phyloP scores from a whole-genome alignment of 1,284 basidiomycete species.

The Irpex sp. region DNA sequence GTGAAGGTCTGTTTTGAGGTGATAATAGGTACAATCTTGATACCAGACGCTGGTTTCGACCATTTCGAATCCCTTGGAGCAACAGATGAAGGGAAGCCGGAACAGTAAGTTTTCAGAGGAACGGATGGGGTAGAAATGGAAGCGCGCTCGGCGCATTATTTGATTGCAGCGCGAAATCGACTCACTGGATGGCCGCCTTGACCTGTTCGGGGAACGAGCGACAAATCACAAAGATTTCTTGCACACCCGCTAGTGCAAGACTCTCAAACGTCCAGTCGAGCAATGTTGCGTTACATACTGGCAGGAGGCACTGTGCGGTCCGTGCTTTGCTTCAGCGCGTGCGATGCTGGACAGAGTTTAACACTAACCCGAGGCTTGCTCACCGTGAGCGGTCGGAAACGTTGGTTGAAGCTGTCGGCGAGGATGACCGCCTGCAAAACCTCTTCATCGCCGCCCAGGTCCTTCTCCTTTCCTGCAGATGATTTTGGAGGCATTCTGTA shows the following conservation, averaged over 20 bases:
- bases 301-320: constrained; percentile 76
- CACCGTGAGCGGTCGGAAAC: constrained; percentile 85
- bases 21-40: constrained; percentile 86
- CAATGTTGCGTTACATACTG: constrained; percentile 90
- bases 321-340: neutral
- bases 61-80: constrained; percentile 69
- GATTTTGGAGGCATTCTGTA: constrained; percentile 60
- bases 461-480: constrained; percentile 55
- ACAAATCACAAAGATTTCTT: constrained; percentile 94
- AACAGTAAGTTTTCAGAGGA: neutral
- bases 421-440: constrained; percentile 90
- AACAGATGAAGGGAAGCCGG: constrained; percentile 8
- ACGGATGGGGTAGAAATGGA: neutral
- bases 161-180: constrained; percentile 11
- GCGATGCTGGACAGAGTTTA: neutral
- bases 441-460: constrained; percentile 65
- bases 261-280: constrained; percentile 97
- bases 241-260: constrained; percentile 87
- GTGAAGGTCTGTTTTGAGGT: constrained; percentile 88
- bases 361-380: constrained; percentile 74
- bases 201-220: constrained; percentile 84
- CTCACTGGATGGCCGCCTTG: constrained; percentile 77
- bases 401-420: constrained; percentile 93
- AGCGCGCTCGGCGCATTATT: constrained; percentile 7
- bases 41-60: constrained; percentile 70